A percentile compares a stretch with the other conserved stretches of the same genome.
Conservation (phyloP, 2,329 filamentous ascomycete species). For the Aspergillus tamarii region DNA sequence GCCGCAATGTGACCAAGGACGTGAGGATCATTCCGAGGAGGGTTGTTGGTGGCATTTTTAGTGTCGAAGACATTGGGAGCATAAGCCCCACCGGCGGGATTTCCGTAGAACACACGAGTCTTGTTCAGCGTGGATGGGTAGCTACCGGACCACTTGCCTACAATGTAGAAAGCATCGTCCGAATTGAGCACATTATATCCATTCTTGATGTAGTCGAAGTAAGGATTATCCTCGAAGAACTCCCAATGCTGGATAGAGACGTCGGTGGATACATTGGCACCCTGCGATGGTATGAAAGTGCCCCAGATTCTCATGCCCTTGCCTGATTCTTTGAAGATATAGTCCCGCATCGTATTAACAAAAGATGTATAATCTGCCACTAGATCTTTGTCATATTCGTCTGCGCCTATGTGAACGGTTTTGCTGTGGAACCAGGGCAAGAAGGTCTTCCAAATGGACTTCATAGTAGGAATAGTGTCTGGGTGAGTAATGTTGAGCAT, state of each 20-base stretch:
- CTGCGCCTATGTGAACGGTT: constrained; percentile 59
- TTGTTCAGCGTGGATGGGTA: constrained; percentile 51
- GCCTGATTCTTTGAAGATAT: constrained; percentile 41
- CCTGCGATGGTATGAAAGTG: constrained; percentile 50
- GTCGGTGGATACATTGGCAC: constrained; percentile 47
- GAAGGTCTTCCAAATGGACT: constrained; percentile 46
- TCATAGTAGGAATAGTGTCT: constrained; percentile 54
- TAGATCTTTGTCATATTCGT: constrained; percentile 54
- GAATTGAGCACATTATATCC: constrained; percentile 57
- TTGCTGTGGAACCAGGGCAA: constrained; percentile 60
- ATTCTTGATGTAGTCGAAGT: constrained; percentile 52
- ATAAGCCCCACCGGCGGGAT: constrained; percentile 45
- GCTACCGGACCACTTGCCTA: constrained; percentile 51
- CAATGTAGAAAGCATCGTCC: constrained; percentile 55
- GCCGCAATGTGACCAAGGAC: constrained; percentile 53
- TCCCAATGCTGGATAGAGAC: constrained; percentile 59
- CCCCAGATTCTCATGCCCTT: constrained; percentile 59
- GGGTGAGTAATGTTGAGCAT: constrained; percentile 58
- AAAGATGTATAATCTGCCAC: constrained; percentile 55
- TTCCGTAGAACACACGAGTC: constrained; percentile 46
- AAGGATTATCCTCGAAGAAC: constrained; percentile 54
- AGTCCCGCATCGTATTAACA: constrained; percentile 48
- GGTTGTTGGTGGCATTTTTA: constrained; percentile 52
- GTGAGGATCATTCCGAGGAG: constrained; percentile 40
- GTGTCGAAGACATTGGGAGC: constrained; percentile 55